Percentiles rank a stretch among this genome's conserved stretches.
Conservation (phyloP, 2,329 filamentous ascomycete species). For the Fusarium praegraminearum region DNA sequence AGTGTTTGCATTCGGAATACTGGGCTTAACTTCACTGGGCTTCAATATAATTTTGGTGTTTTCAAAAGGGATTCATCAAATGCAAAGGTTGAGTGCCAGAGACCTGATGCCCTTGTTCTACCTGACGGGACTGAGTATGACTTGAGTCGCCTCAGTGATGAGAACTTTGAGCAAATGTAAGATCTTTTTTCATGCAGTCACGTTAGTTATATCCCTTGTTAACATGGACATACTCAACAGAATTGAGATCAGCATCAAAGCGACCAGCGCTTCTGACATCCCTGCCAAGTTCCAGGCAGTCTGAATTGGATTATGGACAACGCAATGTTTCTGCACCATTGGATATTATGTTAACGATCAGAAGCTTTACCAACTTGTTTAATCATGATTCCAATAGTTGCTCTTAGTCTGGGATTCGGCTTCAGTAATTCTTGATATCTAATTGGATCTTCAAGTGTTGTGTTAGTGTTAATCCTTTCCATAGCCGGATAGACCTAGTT, state of each 20-base stretch:
- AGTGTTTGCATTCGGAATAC: background rate
- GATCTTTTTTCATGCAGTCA: too few species aligned
- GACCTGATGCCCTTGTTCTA: background rate
- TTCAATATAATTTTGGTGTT: accelerated
- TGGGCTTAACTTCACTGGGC: background rate
- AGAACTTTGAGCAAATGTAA: background rate
- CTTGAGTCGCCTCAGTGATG: background rate
- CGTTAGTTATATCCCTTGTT: background rate
- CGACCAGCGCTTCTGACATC: background rate
- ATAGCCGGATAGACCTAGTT: background rate
- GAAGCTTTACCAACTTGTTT: too few species aligned
- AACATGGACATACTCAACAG: background rate
- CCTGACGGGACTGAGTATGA: background rate
- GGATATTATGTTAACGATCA: too few species aligned
- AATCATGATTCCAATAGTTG: background rate
- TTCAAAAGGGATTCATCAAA: too few species aligned
- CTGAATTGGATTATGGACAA: too few species aligned
- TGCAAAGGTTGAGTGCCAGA: background rate
- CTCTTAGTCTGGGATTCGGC: background rate
- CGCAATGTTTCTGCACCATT: too few species aligned
- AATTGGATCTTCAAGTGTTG: background rate
- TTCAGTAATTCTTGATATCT: background rate
- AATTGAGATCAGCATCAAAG: background rate
- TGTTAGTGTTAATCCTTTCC: background rate
- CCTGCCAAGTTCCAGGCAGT: background rate